phyloP scores from a whole-genome alignment of 2,329 filamentous ascomycete genomes.

The Tolypocladium ovalisporum region DNA sequence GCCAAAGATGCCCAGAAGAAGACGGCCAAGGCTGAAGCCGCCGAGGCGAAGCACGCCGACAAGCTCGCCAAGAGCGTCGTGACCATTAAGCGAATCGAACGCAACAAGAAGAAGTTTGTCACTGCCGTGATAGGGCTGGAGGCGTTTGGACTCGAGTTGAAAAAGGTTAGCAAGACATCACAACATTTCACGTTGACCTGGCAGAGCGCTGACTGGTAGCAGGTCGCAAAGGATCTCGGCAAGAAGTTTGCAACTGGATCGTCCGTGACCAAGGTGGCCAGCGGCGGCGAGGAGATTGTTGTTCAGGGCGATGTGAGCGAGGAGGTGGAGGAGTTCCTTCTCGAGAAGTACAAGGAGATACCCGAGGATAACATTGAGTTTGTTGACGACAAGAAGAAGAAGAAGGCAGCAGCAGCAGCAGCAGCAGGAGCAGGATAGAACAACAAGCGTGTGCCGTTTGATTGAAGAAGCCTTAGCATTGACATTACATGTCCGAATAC shows the following conservation, averaged over 20 bases:
- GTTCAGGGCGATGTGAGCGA: constrained; percentile 95
- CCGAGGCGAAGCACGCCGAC: constrained; percentile 73
- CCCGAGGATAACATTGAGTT: constrained; percentile 93
- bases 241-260: constrained; percentile 97
- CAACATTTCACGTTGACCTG: not conserved
- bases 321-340: constrained; percentile 83
- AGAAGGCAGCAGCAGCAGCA: constrained; percentile 22
- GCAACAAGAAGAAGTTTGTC: constrained; percentile 96
- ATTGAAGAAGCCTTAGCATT: not conserved
- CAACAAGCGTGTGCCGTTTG: not conserved
- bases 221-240: constrained; percentile 84
- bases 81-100: constrained; percentile 91
- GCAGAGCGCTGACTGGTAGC: not conserved
- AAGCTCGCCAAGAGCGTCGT: constrained; percentile 74
- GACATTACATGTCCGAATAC: constrained; percentile 3
- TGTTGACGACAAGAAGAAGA: constrained; percentile 94
- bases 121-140: constrained; percentile 88
- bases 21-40: constrained; percentile 82
- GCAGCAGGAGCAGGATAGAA: constrained; percentile 7
- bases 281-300: constrained; percentile 89
- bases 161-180: constrained; percentile 48
- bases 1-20: constrained; percentile 97
- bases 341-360: constrained; percentile 81
- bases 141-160: constrained; percentile 81
- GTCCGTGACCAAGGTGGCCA: constrained; percentile 79